phyloP scores from a whole-genome alignment of 2,329 filamentous ascomycete species.

The Diaporthe citri region DNA sequence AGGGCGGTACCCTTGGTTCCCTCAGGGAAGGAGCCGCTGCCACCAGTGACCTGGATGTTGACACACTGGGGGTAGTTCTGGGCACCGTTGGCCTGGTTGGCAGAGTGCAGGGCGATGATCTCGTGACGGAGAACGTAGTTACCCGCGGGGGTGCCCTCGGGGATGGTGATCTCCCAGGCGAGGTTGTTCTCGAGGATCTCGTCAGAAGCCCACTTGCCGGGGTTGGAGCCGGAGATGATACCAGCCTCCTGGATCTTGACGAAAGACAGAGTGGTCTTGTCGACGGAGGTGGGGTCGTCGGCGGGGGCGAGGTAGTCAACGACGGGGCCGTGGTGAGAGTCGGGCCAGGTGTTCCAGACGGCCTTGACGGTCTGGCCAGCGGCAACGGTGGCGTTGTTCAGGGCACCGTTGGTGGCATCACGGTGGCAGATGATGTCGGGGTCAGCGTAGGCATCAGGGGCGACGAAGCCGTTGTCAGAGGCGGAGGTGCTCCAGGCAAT shows the following conservation, averaged over 20 bases:
- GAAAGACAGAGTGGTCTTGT: constrained; percentile 67
- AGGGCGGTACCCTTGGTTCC: constrained; percentile 46
- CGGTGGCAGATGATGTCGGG: constrained; percentile 55
- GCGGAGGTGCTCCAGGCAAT: constrained; percentile 38
- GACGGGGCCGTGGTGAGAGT: constrained; percentile 64
- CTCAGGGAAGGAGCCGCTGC: constrained; percentile 46
- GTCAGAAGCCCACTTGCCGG: constrained; percentile 66
- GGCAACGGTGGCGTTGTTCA: constrained; percentile 49
- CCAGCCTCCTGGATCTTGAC: constrained; percentile 74
- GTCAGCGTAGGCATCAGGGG: constrained; percentile 49
- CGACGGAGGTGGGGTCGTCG: constrained; percentile 64
- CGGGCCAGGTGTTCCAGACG: constrained; percentile 55
- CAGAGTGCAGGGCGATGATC: constrained; percentile 61
- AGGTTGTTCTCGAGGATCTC: constrained; percentile 57
- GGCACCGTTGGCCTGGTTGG: constrained; percentile 55
- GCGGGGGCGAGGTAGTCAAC: constrained; percentile 74
- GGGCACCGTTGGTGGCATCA: constrained; percentile 48
- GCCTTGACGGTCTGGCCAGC: constrained; percentile 53
- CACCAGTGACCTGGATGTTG: constrained; percentile 57
- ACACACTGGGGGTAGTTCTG: constrained; percentile 64
- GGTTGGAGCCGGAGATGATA: constrained; percentile 58
- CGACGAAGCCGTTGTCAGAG: constrained; percentile 57
- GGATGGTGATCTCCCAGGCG: constrained; percentile 60
- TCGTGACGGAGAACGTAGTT: constrained; percentile 62
- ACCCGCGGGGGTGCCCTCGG: constrained; percentile 49